Evolutionary conservation across 2,329 filamentous ascomycete genomes (phyloP).

Genomic region (Fusarium sp.): DNA sequence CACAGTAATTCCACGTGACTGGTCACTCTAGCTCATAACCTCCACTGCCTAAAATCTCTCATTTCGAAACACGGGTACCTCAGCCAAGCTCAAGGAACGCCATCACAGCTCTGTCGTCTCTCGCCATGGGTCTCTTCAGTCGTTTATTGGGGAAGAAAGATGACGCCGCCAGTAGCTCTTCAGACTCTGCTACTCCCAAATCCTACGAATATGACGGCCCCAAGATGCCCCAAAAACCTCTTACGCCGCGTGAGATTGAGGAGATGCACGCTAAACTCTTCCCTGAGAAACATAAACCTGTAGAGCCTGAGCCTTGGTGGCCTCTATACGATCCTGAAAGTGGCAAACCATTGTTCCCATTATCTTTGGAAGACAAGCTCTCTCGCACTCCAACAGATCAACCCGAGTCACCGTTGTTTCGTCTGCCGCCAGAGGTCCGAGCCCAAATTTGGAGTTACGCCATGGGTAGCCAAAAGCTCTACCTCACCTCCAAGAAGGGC

Average conservation of each 20-base stretch:
- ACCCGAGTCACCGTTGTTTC: not conserved
- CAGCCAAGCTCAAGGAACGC: not conserved
- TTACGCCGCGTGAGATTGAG: slow-evolving; percentile 11
- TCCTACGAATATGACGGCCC: not conserved
- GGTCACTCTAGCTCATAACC: not conserved
- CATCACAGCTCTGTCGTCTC: not conserved
- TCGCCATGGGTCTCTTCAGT: not conserved
- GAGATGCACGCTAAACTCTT: slow-evolving; percentile 3
- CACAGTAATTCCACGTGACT: not conserved
- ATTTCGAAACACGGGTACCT: not conserved
- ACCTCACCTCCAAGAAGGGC: not conserved
- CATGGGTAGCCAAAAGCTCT: not conserved
- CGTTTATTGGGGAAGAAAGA: not conserved
- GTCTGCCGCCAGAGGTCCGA: not conserved
- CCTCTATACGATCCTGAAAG: not conserved
- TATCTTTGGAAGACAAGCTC: not conserved
- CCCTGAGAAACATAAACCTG: not conserved
- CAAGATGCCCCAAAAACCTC: not conserved
- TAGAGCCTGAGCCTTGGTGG: not conserved
- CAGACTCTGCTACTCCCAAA: not conserved
- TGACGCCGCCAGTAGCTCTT: not conserved
- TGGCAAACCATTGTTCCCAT: not conserved
- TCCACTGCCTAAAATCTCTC: not conserved
- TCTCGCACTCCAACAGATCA: not conserved
- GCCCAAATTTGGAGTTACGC: not conserved